These are phyloP conservation scores for Polytrichum commune DNA, from an alignment of 225 moss, liverwort and hornwort genomes.

Conservation along the genomic window DNA sequence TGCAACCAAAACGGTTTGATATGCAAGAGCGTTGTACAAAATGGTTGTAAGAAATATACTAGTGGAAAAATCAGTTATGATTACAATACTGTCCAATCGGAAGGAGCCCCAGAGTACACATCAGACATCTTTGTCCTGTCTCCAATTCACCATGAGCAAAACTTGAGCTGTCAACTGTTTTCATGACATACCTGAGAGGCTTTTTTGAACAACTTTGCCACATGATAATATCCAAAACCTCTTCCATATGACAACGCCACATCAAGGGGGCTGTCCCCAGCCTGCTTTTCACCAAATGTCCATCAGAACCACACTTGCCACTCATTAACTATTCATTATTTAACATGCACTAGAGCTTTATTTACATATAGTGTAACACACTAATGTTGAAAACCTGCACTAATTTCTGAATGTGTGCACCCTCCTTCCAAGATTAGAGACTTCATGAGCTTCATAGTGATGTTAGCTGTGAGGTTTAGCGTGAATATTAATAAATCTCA, in stretches of 20 bases:
- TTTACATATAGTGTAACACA: neutral
- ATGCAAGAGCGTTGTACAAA: no score
- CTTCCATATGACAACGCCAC: conserved; percentile 82
- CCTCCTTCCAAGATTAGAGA: neutral
- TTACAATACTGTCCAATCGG: no score
- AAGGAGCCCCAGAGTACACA: no score
- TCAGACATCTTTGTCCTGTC: no score
- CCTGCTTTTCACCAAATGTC: conserved; percentile 30
- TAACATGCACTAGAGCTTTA: neutral
- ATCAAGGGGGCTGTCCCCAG: conserved; percentile 73
- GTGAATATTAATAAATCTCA: no score
- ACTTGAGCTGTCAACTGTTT: neutral
- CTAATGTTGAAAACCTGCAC: no score
- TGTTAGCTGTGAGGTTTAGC: no score
- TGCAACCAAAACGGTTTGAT: no score
- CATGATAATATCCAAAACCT: conserved; percentile 81
- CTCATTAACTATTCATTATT: neutral
- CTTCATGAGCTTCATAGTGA: no score
- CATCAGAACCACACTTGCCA: neutral
- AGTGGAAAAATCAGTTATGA: no score
- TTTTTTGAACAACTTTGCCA: conserved; percentile 75
- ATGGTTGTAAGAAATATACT: no score
- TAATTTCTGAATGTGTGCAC: neutral
- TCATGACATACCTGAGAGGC: conserved; percentile 33
- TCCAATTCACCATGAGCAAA: no score